Conservation (phyloP, 371 early-diverging fungal genomes). For the Basidiobolus meristosporus region DNA sequence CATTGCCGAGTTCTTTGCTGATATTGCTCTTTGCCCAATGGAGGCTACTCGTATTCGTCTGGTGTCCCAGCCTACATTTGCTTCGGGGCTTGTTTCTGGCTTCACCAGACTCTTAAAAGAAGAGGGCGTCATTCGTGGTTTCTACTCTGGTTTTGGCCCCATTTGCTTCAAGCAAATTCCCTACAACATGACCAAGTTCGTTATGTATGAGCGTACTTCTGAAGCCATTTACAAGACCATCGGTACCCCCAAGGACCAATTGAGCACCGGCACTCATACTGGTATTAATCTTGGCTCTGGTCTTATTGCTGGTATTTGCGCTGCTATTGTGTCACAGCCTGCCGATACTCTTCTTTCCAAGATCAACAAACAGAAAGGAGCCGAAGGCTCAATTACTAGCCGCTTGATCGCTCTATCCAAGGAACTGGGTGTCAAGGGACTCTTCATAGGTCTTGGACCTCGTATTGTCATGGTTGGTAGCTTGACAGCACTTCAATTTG, state of each 20-base stretch:
- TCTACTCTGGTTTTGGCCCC: constrained; percentile 61
- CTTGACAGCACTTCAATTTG: constrained; percentile 45
- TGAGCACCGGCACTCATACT: constrained; percentile 23
- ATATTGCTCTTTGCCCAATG: constrained; percentile 66
- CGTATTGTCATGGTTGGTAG: constrained; percentile 62
- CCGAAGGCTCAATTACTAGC: constrained; percentile 24
- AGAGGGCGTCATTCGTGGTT: constrained; percentile 46
- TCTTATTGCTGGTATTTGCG: constrained; percentile 78
- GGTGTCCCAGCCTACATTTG: constrained; percentile 53
- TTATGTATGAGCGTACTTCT: constrained; percentile 59
- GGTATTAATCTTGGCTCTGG: constrained; percentile 72
- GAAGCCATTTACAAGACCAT: constrained; percentile 22
- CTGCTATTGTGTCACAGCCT: constrained; percentile 89
- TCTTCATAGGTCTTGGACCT: constrained; percentile 41
- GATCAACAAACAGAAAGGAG: constrained; percentile 46
- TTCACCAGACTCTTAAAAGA: constrained; percentile 37
- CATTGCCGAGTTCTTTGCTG: constrained; percentile 84
- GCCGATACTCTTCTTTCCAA: constrained; percentile 89
- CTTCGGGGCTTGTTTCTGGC: constrained; percentile 36
- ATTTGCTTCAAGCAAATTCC: constrained; percentile 59
- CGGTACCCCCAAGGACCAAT: constrained; percentile 26
- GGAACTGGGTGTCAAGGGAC: constrained; percentile 33
- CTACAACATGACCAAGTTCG: constrained; percentile 94
- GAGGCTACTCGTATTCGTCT: constrained; percentile 64
- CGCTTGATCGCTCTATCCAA: constrained; percentile 26